phyloP scores from a whole-genome alignment of 495 filamentous ascomycete genomes.

The Zalerion maritima region DNA sequence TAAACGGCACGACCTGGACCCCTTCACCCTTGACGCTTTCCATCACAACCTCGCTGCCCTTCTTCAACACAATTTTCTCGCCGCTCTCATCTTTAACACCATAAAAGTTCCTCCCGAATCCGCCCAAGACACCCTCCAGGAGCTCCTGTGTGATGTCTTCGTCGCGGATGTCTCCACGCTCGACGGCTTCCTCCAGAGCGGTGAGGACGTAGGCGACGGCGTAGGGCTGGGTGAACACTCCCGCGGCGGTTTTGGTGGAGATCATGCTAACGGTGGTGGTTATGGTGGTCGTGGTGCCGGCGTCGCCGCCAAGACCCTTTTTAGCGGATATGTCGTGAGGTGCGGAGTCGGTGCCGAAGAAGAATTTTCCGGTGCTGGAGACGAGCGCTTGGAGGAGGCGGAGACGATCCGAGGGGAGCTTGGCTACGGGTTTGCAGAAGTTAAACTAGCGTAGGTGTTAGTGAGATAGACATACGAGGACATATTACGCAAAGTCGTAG shows the following conservation, averaged over 20 bases:
- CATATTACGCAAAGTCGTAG: too few species aligned
- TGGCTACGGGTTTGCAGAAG: constrained; percentile 81
- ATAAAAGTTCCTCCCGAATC: constrained; percentile 66
- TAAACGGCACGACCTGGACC: constrained; percentile 56
- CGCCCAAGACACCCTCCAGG: constrained; percentile 60
- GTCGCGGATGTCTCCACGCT: constrained; percentile 48
- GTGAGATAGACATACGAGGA: neutral
- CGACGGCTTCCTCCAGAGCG: constrained; percentile 55
- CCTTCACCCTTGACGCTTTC: constrained; percentile 21
- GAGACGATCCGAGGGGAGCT: constrained; percentile 55
- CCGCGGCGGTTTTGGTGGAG: too few species aligned
- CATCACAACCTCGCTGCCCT: constrained; percentile 15
- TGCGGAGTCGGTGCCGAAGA: constrained; percentile 58
- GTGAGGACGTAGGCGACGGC: constrained; percentile 60
- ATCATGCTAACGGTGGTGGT: too few species aligned
- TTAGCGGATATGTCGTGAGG: constrained; percentile 69
- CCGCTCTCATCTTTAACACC: constrained; percentile 25
- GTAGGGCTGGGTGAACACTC: constrained; percentile 85
- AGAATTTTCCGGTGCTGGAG: constrained; percentile 63
- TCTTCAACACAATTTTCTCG: constrained; percentile 47
- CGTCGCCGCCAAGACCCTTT: constrained; percentile 41
- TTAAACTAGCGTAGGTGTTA: constrained; percentile 37
- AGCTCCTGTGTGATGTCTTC: constrained; percentile 55
- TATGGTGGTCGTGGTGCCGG: too few species aligned
- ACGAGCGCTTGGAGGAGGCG: constrained; percentile 57